Percentiles rank a stretch among this genome's conserved stretches.
These are phyloP conservation scores for Lachnellula arida DNA, from an alignment of 2,329 filamentous ascomycete genomes.

Conservation along the genomic window DNA sequence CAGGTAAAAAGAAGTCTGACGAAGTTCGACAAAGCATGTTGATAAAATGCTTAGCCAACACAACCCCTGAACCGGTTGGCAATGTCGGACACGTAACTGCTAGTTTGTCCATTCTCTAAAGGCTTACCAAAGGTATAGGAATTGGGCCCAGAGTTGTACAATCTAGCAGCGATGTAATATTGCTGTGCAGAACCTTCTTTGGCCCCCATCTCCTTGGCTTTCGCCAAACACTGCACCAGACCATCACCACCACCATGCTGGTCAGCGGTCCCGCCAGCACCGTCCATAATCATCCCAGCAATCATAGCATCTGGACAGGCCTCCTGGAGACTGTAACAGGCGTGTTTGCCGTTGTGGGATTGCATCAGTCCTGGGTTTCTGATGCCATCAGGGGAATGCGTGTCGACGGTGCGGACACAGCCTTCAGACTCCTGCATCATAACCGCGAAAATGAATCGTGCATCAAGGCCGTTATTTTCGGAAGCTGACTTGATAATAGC, in stretches of 20 bases:
- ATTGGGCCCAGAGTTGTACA: background rate
- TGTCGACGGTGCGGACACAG: constrained; percentile 17
- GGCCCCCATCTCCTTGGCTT: background rate
- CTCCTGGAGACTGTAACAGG: background rate
- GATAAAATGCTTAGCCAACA: too few relatives aligned
- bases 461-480: constrained; percentile 22
- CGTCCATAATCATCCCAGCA: background rate
- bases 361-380: constrained; percentile 28
- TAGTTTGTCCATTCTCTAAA: background rate
- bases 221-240: background rate
- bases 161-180: background rate
- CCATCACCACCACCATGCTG: background rate
- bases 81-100: background rate
- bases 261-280: background rate
- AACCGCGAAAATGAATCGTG: constrained; percentile 32
- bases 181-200: background rate
- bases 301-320: background rate
- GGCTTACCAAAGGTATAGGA: background rate
- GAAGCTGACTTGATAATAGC: constrained; percentile 7
- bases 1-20: too few relatives aligned
- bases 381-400: constrained; percentile 10
- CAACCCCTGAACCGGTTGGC: background rate
- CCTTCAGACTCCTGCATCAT: constrained; percentile 33
- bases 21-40: too few relatives aligned
- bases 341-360: constrained; percentile 10